Base-by-base conservation (phyloP, 192 early-diverging fungal species). In the Rhizophlyctis rosea region DNA sequence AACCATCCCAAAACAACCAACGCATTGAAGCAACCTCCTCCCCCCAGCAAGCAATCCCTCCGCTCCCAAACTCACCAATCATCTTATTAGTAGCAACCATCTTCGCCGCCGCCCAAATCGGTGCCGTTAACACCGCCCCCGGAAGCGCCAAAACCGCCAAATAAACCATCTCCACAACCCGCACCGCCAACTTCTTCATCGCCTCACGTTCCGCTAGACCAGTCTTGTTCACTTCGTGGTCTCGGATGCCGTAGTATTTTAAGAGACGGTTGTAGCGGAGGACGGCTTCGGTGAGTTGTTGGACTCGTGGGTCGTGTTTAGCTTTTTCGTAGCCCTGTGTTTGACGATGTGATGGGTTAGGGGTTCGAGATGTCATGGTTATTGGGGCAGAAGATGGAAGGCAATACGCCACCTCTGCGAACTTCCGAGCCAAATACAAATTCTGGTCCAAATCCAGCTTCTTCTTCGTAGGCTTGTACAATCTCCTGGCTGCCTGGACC, bases 211-310 rank as follows among this genome's bases (percentile, higher is more conserved):
- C 80, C 24, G 86, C 82, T 23, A 96, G 72, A 1, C 71, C 76
- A 57, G 87, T 92, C 23, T 82, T 88, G 48, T 91, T 81, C 21
- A 98, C 97, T 78, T 99, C 95, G 76, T 98, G 96, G 62, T 98
- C 96, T 27, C 86, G 84, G 54, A 98, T 83, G 18, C 96, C 96
- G 70, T 96, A 93, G 75, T 91, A 92, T 48, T 86, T 86, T 51
- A 99, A 80, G 65, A 92, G 78, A 62, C 84, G 81, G 73, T 98
- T 94, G 77, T 98, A 98, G 21, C 87, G 84, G 47, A 82, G 75
- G 16, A 98, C 85, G 32, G 84, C 83, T 30, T 86, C 75, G 39
- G 82, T 84, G 29, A 92, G 74, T n/a, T 91, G 88, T 61, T 86
- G 79, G 21, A 97, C 90, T 32, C 81, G 86, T 4, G 89, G 88